Evolutionary conservation across 352 stramenopile species (phyloP), one percentile per base, ranked within the genome.

Genomic region (Phytophthora agathidicida): DNA sequence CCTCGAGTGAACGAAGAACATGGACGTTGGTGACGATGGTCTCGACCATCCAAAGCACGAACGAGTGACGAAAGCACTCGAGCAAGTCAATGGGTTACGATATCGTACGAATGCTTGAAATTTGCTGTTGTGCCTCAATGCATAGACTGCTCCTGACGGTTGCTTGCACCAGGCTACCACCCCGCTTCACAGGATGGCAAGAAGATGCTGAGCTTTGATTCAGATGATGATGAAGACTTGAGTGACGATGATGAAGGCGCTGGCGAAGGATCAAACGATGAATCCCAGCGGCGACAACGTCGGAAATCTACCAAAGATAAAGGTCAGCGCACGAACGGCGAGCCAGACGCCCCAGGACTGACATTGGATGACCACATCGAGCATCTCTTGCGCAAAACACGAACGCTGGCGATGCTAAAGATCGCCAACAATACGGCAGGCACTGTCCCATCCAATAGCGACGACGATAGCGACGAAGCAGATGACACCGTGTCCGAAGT

Each of bases 351-450:
- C 17, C 31, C 37, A 37, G 17, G 26, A 23, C 39, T 89, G 47
- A 78, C 79, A 9, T 51, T 91, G 16, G 79, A 91, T 47, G 75
- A 89, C 11, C 82, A 89, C 42, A 89, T 89, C 33, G 80, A 89
- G 38, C 69, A 74, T 26, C 79, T 91, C 49, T 61, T 89, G 52
- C 61, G 71, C 20, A 83, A 77, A 41, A 89, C 82, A 9, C 80
- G 79, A 17, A 88, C 77, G 13, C 59, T 91, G 19, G 80, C 82
- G 17, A 65, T 91, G 54, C 65, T 89, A 35, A 88, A 88, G 38
- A 88, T 89, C 28, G 82, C 77, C 37, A 89, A 88, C 46, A 89
- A 89, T 51, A 89, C 82, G n/a, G 82, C 75, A 5, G 64, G 81
- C 23, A 67, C 85, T 20, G 53, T 89, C 7, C 63, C 73, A 1